phyloP scores from a whole-genome alignment of 2,329 filamentous ascomycete species.

The Acrodontium crateriforme region DNA sequence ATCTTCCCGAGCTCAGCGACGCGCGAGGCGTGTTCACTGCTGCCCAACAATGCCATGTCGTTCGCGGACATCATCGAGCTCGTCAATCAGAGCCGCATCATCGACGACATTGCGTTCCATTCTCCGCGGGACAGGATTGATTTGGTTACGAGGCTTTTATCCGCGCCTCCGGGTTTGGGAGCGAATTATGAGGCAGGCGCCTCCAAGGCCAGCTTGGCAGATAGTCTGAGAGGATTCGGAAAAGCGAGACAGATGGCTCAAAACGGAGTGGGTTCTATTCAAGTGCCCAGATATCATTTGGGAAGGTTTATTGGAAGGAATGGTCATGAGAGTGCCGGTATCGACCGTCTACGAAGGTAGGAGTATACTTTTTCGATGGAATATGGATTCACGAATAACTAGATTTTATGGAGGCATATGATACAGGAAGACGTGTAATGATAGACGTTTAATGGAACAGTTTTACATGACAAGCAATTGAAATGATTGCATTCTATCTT shows the following conservation, averaged over 20 bases:
- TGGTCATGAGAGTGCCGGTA: background rate
- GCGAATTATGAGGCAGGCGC: constrained; percentile 6
- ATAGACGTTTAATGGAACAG: no score
- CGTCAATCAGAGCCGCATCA: constrained; percentile 56
- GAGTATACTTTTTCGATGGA: no score
- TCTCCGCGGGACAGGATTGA: constrained; percentile 53
- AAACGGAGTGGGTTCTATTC: constrained; percentile 1
- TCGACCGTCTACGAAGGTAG: background rate
- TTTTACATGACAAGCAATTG: no score
- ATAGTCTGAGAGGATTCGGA: constrained; percentile 20
- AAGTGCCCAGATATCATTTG: background rate
- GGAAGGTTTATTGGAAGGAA: background rate
- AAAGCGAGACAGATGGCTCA: constrained; percentile 11
- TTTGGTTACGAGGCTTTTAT: constrained; percentile 54
- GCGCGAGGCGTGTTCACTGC: constrained; percentile 45
- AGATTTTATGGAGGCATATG: no score
- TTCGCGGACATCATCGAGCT: constrained; percentile 69
- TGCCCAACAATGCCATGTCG: constrained; percentile 42
- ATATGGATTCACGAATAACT: no score
- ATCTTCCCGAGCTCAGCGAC: constrained; percentile 42
- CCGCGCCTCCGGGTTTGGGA: constrained; percentile 26
- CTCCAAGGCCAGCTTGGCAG: constrained; percentile 18
- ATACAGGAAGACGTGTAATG: no score
- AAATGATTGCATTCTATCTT: no score
- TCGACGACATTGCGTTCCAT: constrained; percentile 60